phyloP scores from a whole-genome alignment of 352 stramenopile genomes.

The Ophiocytium majus region DNA sequence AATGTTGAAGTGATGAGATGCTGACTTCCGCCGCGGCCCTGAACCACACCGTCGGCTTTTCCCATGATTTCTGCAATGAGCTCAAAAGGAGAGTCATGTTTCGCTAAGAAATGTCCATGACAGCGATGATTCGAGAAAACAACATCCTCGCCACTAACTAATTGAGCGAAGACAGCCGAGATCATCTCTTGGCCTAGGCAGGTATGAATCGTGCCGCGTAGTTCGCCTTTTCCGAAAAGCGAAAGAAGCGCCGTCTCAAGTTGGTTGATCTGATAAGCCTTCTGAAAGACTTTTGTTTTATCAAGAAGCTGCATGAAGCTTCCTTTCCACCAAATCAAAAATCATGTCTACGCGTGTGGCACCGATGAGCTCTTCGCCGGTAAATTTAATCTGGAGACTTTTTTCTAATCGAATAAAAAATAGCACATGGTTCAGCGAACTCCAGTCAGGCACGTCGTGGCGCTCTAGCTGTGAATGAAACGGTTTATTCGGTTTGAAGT shows the following conservation, averaged over 20 bases:
- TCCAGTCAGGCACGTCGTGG: too few relatives aligned
- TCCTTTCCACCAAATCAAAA: too few relatives aligned
- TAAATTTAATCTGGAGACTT: too few relatives aligned
- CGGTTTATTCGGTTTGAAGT: too few relatives aligned
- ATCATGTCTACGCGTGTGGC: too few relatives aligned
- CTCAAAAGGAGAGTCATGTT: not conserved
- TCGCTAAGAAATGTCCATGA: not conserved
- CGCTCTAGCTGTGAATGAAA: too few relatives aligned
- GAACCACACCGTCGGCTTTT: not conserved
- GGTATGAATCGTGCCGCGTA: not conserved
- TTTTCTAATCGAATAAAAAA: too few relatives aligned
- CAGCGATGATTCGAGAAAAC: not conserved
- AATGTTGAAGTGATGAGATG: not conserved
- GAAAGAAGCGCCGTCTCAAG: not conserved
- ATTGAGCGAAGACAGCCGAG: not conserved
- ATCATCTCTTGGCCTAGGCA: not conserved
- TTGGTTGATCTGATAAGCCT: not conserved
- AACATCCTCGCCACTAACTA: not conserved
- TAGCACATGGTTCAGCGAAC: too few relatives aligned
- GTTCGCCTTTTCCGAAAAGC: not conserved
- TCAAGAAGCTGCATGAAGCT: too few relatives aligned
- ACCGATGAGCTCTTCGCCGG: too few relatives aligned
- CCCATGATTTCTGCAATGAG: not conserved
- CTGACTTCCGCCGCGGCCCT: not conserved
- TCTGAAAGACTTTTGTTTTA: too few relatives aligned